A percentile compares a stretch with the other conserved stretches of the same genome.
Evolutionary conservation across 2,329 filamentous ascomycete genomes (phyloP).

Genomic region (Rasamsonia emersonii): DNA sequence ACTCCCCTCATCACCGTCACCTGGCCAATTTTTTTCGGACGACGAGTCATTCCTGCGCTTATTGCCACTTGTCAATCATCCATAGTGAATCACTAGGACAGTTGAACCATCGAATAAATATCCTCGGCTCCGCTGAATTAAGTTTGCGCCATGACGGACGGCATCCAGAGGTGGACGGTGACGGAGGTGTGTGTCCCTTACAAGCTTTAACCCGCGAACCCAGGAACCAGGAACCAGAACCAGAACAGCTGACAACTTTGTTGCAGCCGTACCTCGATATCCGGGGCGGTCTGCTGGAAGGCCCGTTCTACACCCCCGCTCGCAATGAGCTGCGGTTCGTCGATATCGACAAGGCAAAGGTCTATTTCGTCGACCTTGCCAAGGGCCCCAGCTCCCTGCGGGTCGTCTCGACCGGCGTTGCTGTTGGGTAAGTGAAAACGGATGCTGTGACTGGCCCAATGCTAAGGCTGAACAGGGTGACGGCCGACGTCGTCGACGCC

Average conservation of each 20-base stretch:
- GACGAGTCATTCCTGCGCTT: too few species aligned
- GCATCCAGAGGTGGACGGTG: conserved; percentile 38
- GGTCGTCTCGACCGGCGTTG: conserved; percentile 49
- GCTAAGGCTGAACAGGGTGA: conserved; percentile 44
- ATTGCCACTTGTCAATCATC: too few species aligned
- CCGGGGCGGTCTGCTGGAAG: conserved; percentile 32
- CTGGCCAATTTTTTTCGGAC: too few species aligned
- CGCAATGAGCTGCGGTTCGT: conserved; percentile 35
- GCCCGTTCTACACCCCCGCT: conserved; percentile 30
- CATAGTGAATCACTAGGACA: too few species aligned
- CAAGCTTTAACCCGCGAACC: conserved; percentile 8
- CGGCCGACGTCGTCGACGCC: conserved; percentile 63
- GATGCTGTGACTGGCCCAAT: conserved; percentile 7
- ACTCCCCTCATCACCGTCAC: too few species aligned
- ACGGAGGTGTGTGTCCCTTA: conserved; percentile 28
- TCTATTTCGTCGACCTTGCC: conserved; percentile 62
- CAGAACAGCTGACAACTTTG: conserved; percentile 7
- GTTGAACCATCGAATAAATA: too few species aligned
- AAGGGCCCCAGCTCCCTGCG: conserved; percentile 53
- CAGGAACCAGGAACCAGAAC: conserved; percentile 1
- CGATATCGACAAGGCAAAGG: conserved; percentile 68
- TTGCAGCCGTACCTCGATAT: conserved; percentile 31
- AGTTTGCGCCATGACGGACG: too few species aligned
- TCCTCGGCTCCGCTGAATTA: too few species aligned
- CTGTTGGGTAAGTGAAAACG: conserved; percentile 40